phyloP scores from a whole-genome alignment of 179 eudicot genomes.

The Beta lomatogona region DNA sequence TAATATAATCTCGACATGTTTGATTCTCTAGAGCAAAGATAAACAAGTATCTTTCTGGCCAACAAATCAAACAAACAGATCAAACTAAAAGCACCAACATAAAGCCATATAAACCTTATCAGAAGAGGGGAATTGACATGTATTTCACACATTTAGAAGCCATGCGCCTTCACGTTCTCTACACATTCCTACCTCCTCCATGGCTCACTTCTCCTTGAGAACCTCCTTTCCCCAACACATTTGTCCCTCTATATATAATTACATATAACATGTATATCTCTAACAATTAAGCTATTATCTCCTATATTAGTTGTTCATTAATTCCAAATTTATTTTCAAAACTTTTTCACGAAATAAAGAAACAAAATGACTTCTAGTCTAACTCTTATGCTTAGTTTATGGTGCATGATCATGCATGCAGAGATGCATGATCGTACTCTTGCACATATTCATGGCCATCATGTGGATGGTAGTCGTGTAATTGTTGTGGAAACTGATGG shows the following conservation, averaged over 20 bases:
- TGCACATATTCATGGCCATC: not conserved
- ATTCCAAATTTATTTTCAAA: not conserved
- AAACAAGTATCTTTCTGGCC: not conserved
- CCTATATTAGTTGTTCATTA: not conserved
- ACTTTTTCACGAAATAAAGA: not conserved
- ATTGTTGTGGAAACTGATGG: not conserved
- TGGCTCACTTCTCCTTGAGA: not conserved
- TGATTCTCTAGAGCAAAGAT: not conserved
- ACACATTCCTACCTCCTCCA: slow-evolving; percentile 21
- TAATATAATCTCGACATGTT: slow-evolving; percentile 2
- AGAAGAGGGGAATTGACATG: not conserved
- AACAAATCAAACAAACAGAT: not conserved
- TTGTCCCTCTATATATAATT: slow-evolving; percentile 1
- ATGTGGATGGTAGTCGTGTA: not conserved
- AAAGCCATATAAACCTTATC: not conserved
- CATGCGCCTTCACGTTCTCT: slow-evolving; percentile 23
- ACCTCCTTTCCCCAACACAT: not conserved
- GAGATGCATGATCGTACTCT: not conserved
- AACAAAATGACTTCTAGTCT: slow-evolving; percentile 3
- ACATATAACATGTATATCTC: slow-evolving; percentile 5
- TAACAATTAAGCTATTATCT: not conserved
- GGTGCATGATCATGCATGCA: slow-evolving; percentile 24
- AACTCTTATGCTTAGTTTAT: slow-evolving; percentile 9
- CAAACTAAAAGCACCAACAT: not conserved
- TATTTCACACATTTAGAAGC: not conserved